phyloP scores from a whole-genome alignment of 129 eudicot genomes.

The Pittosporum tobira region DNA sequence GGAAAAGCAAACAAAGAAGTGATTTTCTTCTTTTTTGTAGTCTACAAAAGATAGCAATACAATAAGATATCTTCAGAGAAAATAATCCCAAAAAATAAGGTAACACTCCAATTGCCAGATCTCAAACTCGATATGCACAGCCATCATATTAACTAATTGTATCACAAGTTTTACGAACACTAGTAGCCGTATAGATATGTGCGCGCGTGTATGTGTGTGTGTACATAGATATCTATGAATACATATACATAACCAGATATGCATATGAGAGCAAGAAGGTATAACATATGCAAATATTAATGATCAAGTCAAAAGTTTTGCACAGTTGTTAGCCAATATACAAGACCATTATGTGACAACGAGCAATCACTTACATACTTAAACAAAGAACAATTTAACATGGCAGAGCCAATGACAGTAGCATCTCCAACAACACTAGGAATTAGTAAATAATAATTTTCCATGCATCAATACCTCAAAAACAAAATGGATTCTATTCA shows the following conservation, averaged over 20 bases:
- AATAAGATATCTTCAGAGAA: slow-evolving; percentile 1
- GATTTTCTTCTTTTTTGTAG: slow-evolving; percentile 88
- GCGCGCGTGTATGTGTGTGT: too few relatives aligned
- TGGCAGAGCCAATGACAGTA: neutral
- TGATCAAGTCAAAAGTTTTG: neutral
- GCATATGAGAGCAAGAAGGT: neutral
- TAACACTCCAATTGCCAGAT: neutral
- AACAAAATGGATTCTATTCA: neutral
- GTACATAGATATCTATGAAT: too few relatives aligned
- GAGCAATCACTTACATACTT: too few relatives aligned
- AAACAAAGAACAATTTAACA: too few relatives aligned
- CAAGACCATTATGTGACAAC: too few relatives aligned
- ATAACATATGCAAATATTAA: neutral
- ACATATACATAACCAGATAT: too few relatives aligned
- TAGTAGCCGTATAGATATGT: neutral
- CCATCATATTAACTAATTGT: neutral
- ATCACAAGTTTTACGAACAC: neutral
- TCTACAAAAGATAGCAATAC: slow-evolving; percentile 34
- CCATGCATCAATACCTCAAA: neutral
- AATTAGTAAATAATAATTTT: neutral
- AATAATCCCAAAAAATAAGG: neutral
- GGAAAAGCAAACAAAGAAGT: slow-evolving; percentile 84
- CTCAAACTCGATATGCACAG: neutral
- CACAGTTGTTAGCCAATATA: too few relatives aligned
- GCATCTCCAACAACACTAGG: neutral